Base-by-base conservation (phyloP, 2,329 filamentous ascomycete species). In the Alternaria arbusti region DNA sequence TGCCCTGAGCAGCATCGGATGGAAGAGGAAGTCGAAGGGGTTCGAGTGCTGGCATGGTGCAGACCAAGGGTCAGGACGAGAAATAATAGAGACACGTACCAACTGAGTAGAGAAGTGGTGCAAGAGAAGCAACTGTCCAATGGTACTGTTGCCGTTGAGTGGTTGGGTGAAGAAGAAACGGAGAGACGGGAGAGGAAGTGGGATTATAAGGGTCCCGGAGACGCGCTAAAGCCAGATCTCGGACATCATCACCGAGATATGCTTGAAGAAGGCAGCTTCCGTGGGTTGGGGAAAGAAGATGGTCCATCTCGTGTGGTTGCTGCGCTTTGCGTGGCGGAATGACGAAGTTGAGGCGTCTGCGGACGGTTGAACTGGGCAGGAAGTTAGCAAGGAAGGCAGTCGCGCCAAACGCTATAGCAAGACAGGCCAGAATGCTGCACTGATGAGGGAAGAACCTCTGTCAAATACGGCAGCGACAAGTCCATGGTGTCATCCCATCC, bases 131-230 rank as follows among this genome's bases (percentile, higher is more conserved):
- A 44, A 54, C 52, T 26, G 32, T 44, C 52, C 26, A 45, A 56
- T 7, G 25, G n/a, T 20, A 46, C 26, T 45, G 47, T 44, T 52
- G 57, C 15, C 44, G 26, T 44, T 15, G 43, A 40, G 45, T 66
- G 61, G 28, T 51, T 22, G 30, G 49, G 20, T 23, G 59, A 45
- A 66, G 63, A 62, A 67, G 57, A 66, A 66, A n/a, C 30, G 15
- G 30, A 40, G 63, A 65, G 49, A 66, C 10, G 58, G 47, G 60
- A 43, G 26, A 56, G 45, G 44, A 40, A 52, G 40, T 4, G 12
- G 6, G 52, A 30, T 59, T 59, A 66, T 68, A 70, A 55, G 36
- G 36, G 40, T 20, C 36, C 3, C 43, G 1, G 9, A 25, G 23
- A 56, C 20, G 15, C 54, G 40, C 49, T 32, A 26, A 20, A 26